These are phyloP conservation scores for Macrolepiota albuminosa DNA, from an alignment of 768 basidiomycete species.

Conservation along the genomic window DNA sequence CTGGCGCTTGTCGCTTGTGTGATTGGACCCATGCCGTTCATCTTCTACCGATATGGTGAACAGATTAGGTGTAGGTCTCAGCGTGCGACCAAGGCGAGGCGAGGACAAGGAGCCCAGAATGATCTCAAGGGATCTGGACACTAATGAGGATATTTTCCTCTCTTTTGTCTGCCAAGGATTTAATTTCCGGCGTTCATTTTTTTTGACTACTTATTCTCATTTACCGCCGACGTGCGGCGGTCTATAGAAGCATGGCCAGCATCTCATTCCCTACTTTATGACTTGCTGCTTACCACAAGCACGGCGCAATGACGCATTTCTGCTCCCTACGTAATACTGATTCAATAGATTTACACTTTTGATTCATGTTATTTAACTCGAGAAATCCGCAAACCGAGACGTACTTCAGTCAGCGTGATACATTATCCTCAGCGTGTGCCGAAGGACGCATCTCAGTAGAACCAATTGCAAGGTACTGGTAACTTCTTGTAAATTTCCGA, in stretches of 20 bases:
- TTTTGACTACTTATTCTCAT: neutral
- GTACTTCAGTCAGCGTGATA: too few relatives aligned
- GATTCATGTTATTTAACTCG: neutral
- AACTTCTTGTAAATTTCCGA: too few relatives aligned
- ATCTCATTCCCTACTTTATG: slow-evolving; percentile 5
- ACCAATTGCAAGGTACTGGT: too few relatives aligned
- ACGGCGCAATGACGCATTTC: neutral
- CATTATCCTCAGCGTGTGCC: too few relatives aligned
- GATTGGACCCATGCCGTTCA: slow-evolving; percentile 35
- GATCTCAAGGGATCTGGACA: slow-evolving; percentile 4
- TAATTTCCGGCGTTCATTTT: neutral
- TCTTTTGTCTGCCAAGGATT: neutral
- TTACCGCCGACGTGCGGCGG: neutral
- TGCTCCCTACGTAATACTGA: neutral
- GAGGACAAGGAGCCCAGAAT: slow-evolving; percentile 8
- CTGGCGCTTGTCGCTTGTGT: slow-evolving; percentile 27
- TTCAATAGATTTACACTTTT: neutral
- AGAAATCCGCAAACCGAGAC: neutral
- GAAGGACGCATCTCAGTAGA: too few relatives aligned
- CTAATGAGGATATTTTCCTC: neutral
- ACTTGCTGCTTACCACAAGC: slow-evolving; percentile 1
- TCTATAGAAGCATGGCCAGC: slow-evolving; percentile 4
- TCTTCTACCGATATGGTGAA: slow-evolving; percentile 37
- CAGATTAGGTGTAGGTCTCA: slow-evolving; percentile 29
- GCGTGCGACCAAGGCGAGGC: slow-evolving; percentile 5